These are phyloP conservation scores for Enterocytospora artemiae DNA, from an alignment of 371 early-diverging fungal genomes.

Conservation along the genomic window DNA sequence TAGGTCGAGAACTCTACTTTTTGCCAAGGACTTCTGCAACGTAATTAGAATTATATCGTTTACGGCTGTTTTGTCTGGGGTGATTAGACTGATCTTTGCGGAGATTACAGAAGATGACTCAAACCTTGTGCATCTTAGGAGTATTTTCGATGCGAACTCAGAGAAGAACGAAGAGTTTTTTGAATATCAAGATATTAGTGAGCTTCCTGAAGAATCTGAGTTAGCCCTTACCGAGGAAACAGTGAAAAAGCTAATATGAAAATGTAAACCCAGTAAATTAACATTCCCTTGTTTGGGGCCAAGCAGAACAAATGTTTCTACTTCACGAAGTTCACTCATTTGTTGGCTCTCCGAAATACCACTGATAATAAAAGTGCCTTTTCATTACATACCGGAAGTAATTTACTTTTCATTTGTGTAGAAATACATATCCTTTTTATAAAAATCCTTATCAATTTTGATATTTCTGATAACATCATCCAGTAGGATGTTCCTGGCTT, in stretches of 20 bases:
- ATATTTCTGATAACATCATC: slow-evolving; percentile 48
- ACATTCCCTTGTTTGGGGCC: too few relatives aligned
- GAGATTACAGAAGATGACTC: not conserved
- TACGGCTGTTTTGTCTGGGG: not conserved
- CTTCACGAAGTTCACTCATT: too few relatives aligned
- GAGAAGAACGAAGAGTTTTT: too few relatives aligned
- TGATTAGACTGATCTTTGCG: not conserved
- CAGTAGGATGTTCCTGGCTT: slow-evolving; percentile 26
- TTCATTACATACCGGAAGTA: not conserved
- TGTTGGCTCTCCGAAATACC: too few relatives aligned
- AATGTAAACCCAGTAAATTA: too few relatives aligned
- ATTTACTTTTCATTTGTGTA: slow-evolving; percentile 2
- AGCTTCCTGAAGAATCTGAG: too few relatives aligned
- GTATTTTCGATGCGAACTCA: not conserved
- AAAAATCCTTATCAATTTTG: slow-evolving; percentile 34
- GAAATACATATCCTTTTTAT: slow-evolving; percentile 35
- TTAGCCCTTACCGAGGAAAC: too few relatives aligned
- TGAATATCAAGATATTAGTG: too few relatives aligned
- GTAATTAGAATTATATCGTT: not conserved
- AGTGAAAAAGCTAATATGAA: too few relatives aligned
- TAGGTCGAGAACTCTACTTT: too few relatives aligned
- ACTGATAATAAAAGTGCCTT: too few relatives aligned
- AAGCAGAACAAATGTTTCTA: too few relatives aligned
- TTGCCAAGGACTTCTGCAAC: not conserved
- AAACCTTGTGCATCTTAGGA: not conserved